These are phyloP conservation scores for Fusarium anthophilum DNA, from an alignment of 2,329 filamentous ascomycete genomes.

Conservation along the genomic window DNA sequence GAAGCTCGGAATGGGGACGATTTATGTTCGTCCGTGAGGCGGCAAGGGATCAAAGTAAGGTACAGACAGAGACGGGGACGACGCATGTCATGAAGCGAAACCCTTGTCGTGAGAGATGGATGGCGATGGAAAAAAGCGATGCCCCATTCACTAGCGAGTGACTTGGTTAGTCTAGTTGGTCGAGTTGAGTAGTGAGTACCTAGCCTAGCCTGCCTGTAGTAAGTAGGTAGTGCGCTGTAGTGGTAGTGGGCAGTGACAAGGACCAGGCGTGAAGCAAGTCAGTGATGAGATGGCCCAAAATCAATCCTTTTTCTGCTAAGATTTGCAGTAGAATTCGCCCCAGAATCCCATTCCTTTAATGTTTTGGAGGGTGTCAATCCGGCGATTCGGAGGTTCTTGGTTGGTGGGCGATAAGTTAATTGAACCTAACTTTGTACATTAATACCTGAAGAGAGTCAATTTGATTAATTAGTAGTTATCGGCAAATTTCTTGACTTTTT, in stretches of 20 bases:
- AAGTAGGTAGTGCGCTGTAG: slow-evolving; percentile 9
- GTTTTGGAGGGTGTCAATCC: slow-evolving; percentile 36
- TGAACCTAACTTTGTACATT: background rate
- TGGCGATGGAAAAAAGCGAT: slow-evolving; percentile 34
- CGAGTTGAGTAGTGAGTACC: background rate
- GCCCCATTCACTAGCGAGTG: slow-evolving; percentile 38
- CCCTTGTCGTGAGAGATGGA: slow-evolving; percentile 38
- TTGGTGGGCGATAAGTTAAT: background rate
- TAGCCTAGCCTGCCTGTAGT: background rate
- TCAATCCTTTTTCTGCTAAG: slow-evolving; percentile 39
- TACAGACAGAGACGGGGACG: slow-evolving; percentile 17
- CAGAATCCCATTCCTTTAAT: slow-evolving; percentile 27
- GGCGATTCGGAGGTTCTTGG: slow-evolving; percentile 9
- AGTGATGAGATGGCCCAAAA: slow-evolving; percentile 38
- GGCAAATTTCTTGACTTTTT: slow-evolving; percentile 21
- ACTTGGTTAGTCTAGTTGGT: background rate
- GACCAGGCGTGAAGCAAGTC: slow-evolving; percentile 43
- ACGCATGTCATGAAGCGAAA: slow-evolving; percentile 42
- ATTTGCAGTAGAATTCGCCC: slow-evolving; percentile 44
- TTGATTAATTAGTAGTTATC: background rate
- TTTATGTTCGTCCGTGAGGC: slow-evolving; percentile 46
- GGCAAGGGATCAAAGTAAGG: slow-evolving; percentile 36
- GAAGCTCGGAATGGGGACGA: slow-evolving; percentile 41
- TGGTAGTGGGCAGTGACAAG: slow-evolving; percentile 33
- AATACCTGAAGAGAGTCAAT: background rate